Evolutionary conservation across 2,329 filamentous ascomycete species (phyloP), one percentile per base, ranked within the genome.

Genomic region (Fusarium transvaalense): DNA sequence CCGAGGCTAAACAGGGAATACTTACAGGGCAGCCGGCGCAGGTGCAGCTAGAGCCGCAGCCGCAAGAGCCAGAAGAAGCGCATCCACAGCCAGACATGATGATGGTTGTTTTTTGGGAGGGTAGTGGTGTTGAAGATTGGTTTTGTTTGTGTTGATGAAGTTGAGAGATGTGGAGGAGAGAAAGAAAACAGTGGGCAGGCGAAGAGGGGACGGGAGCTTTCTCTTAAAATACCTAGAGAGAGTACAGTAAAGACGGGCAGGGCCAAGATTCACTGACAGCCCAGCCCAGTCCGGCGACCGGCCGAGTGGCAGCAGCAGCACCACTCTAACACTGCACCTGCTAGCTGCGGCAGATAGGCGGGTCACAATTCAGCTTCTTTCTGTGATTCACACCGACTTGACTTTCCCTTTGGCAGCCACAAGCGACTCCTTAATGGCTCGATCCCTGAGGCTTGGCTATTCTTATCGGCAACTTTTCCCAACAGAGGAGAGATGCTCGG

Each of bases 51-150:
- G 76, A 73, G 72, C 81, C 81, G 75, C 81, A 83, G 74, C 74
- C 72, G 74, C 81, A 83, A 54, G 78, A 72, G 70, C 81, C 81
- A 64, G 79, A 78, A 52, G 76, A 71, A 69, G 79, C 71, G 67
- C 81, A 82, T 73, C 80, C 80, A 69, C 80, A 83, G 73, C 77
- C 79, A 74, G 75, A 75, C 81, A 83, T 83, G 71, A 63, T 82
- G 75, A 76, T 63, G 50, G 31, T 64, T 59, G 35, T 27, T 54
- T 51, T 58, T 53, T 32, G 32, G 32, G 14, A 25, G 37, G 29
- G n/a, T 21, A 25, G 56, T 35, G 41, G 37, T 64, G 52, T 48
- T 70, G 47, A 43, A 61, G 57, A 14, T 39, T 55, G 51, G 14
- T 55, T 60, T 12, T 50, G 21, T 55, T 57, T 46, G 34, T 56